phyloP scores from a whole-genome alignment of 768 basidiomycete genomes.

The Suillus cothurnatus region DNA sequence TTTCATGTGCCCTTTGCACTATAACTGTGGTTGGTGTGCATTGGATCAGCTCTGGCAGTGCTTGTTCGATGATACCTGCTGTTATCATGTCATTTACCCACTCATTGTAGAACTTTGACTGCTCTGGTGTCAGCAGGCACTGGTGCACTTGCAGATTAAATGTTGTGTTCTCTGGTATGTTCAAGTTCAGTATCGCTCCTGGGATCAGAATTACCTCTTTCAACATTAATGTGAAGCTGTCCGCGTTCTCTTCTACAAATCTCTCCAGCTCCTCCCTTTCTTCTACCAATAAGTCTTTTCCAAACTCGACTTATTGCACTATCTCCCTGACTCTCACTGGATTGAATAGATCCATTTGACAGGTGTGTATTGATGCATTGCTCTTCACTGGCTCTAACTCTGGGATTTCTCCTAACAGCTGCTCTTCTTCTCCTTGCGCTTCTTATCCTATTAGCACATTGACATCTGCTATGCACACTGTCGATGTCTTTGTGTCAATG shows the following conservation, averaged over 20 bases:
- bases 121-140: background rate
- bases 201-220: conserved; percentile 37
- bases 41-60: background rate
- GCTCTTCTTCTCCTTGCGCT: background rate
- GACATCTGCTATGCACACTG: no score
- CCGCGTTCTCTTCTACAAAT: conserved; percentile 34
- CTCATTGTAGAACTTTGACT: background rate
- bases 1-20: conserved; percentile 30
- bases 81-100: background rate
- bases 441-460: no score
- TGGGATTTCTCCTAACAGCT: background rate
- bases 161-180: background rate
- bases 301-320: conserved; percentile 25
- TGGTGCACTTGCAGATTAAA: conserved; percentile 2
- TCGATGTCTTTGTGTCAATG: background rate
- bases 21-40: conserved; percentile 29
- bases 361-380: background rate
- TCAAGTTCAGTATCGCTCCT: background rate
- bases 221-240: conserved; percentile 42
- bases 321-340: conserved; percentile 23
- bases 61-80: background rate
- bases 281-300: conserved; percentile 27
- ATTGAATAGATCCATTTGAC: conserved; percentile 1
- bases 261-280: conserved; percentile 24
- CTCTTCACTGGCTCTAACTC: background rate